A percentile compares a stretch with the other conserved stretches of the same genome.
Evolutionary conservation across 257 asterid genomes (phyloP).

Genomic region (Handroanthus guayacan): DNA sequence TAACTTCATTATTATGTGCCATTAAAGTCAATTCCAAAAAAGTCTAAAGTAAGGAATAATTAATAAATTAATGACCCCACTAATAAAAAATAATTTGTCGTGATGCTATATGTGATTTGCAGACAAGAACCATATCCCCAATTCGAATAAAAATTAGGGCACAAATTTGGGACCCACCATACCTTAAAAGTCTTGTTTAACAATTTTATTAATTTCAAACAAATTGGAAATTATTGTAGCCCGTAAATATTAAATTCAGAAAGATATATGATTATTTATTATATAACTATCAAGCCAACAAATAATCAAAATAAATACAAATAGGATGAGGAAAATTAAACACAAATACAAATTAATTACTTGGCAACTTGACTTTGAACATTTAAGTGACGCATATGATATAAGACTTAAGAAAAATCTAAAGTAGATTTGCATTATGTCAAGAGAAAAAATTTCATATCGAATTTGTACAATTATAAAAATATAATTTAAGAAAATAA

Average conservation of each 20-base stretch:
- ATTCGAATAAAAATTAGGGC: conserved; percentile 5
- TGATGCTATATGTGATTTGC: conserved; percentile 34
- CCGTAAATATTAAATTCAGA: not conserved
- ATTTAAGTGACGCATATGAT: too few relatives aligned
- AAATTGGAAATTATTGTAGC: not conserved
- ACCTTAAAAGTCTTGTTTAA: conserved; percentile 13
- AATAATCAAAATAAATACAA: conserved; percentile 1
- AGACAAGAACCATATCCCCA: conserved; percentile 43
- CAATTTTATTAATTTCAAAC: not conserved
- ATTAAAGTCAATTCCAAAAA: conserved; percentile 34
- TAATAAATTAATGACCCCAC: conserved; percentile 36
- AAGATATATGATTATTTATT: not conserved
- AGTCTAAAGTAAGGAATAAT: conserved; percentile 32
- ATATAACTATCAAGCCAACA: not conserved
- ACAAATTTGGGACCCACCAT: conserved; percentile 6
- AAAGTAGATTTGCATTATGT: too few relatives aligned
- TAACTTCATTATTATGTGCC: conserved; percentile 33
- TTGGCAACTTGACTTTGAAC: not conserved
- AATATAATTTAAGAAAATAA: too few relatives aligned
- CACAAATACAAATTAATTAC: not conserved
- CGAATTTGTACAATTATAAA: too few relatives aligned
- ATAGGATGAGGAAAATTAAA: not conserved
- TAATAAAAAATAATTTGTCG: conserved; percentile 16
- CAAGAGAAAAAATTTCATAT: too few relatives aligned
- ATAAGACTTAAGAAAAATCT: too few relatives aligned